A percentile compares a stretch with the other conserved stretches of the same genome.
These are phyloP conservation scores for Neoboletus subvelutipes DNA, from an alignment of 768 basidiomycete genomes.

Conservation along the genomic window DNA sequence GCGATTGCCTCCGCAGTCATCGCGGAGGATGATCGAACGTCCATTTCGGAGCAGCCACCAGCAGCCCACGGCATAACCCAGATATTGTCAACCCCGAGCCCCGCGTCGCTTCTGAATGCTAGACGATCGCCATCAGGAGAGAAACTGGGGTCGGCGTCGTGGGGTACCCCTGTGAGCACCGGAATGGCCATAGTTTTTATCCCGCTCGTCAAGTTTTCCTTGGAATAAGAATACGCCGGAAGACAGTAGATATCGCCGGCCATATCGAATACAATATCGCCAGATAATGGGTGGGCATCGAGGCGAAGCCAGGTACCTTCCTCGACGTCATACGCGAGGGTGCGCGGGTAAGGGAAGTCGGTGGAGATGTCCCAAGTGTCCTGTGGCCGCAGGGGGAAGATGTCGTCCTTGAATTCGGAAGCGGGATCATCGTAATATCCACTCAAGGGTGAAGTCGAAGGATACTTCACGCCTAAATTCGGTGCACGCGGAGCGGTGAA, in stretches of 20 bases:
- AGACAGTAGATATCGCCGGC: slow-evolving; percentile 74
- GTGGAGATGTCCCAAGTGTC: slow-evolving; percentile 72
- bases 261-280: slow-evolving; percentile 76
- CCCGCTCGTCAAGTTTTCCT: slow-evolving; percentile 26
- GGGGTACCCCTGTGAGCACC: slow-evolving; percentile 61
- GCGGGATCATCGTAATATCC: slow-evolving; percentile 34
- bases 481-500: background rate
- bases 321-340: slow-evolving; percentile 62
- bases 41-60: slow-evolving; percentile 59
- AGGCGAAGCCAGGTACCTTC: slow-evolving; percentile 78
- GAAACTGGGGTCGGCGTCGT: slow-evolving; percentile 73
- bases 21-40: slow-evolving; percentile 40
- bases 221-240: slow-evolving; percentile 41
- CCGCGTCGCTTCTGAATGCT: slow-evolving; percentile 74
- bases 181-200: slow-evolving; percentile 49
- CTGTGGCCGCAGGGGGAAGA: slow-evolving; percentile 61
- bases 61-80: slow-evolving; percentile 63
- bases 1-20: slow-evolving; percentile 38
- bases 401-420: slow-evolving; percentile 48
- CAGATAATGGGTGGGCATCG: slow-evolving; percentile 67
- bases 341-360: slow-evolving; percentile 68
- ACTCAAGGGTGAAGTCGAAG: slow-evolving; percentile 6
- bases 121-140: slow-evolving; percentile 62
- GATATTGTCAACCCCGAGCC: slow-evolving; percentile 70
- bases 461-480: background rate